phyloP scores from a whole-genome alignment of 768 basidiomycete species.

The Phaeotremella skinneri region DNA sequence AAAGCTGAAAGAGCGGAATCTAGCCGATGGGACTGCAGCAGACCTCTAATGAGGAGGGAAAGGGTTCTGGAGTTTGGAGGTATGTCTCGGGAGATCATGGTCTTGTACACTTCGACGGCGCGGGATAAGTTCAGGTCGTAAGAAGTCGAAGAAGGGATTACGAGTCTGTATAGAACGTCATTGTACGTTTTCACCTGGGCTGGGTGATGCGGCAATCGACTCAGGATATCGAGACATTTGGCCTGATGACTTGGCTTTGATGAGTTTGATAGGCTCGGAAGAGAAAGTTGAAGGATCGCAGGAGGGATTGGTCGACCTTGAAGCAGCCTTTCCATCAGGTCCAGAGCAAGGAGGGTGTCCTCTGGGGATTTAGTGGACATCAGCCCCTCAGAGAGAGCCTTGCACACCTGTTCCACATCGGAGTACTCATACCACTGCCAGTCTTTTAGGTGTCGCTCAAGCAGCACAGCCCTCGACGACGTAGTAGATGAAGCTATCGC shows the following conservation, averaged over 20 bases:
- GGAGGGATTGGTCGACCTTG: constrained; percentile 4
- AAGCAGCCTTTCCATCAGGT: constrained; percentile 10
- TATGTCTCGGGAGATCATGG: constrained; percentile 22
- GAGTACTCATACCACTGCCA: constrained; percentile 20
- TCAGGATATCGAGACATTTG: constrained; percentile 14
- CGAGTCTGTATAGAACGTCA: neutral
- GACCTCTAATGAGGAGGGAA: constrained; percentile 17
- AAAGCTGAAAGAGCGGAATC: constrained; percentile 19
- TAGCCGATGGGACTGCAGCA: constrained; percentile 18
- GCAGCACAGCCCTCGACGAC: constrained; percentile 26
- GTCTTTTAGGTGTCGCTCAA: constrained; percentile 40
- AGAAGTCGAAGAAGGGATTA: neutral
- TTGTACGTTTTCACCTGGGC: neutral
- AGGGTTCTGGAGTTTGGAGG: constrained; percentile 14
- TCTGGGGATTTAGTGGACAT: constrained; percentile 1
- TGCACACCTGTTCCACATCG: constrained; percentile 1
- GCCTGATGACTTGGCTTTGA: constrained; percentile 7
- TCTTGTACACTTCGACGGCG: constrained; percentile 26
- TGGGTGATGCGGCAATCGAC: neutral
- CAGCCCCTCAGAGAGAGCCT: constrained; percentile 25
- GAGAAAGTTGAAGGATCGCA: neutral
- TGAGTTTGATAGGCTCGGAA: constrained; percentile 7
- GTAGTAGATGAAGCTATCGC: constrained; percentile 13
- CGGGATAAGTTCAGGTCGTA: constrained; percentile 7
- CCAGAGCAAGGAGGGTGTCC: constrained; percentile 21